A percentile compares a stretch with the other conserved stretches of the same genome.
Conservation (phyloP, 177 flowering plant genomes). For the Vitis hybrid region DNA sequence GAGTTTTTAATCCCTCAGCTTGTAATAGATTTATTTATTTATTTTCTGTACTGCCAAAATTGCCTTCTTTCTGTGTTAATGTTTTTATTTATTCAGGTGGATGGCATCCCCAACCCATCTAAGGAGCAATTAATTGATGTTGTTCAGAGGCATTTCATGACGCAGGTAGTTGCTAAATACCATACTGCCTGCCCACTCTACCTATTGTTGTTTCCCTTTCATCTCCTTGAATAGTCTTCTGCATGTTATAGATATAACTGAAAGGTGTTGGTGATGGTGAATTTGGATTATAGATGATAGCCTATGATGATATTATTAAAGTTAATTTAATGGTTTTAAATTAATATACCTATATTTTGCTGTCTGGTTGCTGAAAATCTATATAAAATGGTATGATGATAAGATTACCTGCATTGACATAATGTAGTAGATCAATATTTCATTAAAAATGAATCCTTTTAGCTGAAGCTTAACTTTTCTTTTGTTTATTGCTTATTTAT, state of each 20-base stretch:
- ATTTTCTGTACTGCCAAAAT: background rate
- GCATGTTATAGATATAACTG: too few relatives aligned
- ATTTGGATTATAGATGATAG: too few relatives aligned
- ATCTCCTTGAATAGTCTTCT: too few relatives aligned
- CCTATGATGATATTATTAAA: too few relatives aligned
- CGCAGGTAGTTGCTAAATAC: constrained; percentile 52
- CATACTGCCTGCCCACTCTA: too few relatives aligned
- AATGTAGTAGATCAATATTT: background rate
- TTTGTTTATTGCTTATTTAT: background rate
- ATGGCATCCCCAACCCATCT: constrained; percentile 77
- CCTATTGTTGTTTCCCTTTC: background rate
- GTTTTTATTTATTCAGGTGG: constrained; percentile 42
- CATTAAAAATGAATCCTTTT: background rate
- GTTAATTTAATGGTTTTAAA: too few relatives aligned
- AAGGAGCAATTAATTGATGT: constrained; percentile 78
- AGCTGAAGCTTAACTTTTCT: background rate
- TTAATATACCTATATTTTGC: too few relatives aligned
- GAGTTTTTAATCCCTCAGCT: constrained; percentile 22
- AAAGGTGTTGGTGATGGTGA: too few relatives aligned
- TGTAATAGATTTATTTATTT: background rate
- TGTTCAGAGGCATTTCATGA: constrained; percentile 90
- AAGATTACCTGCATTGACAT: too few relatives aligned
- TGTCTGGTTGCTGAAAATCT: too few relatives aligned
- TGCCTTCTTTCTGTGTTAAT: background rate
- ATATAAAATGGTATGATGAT: too few relatives aligned